phyloP scores from a whole-genome alignment of 768 basidiomycete species.

The Boletus rufocinnamomeus region DNA sequence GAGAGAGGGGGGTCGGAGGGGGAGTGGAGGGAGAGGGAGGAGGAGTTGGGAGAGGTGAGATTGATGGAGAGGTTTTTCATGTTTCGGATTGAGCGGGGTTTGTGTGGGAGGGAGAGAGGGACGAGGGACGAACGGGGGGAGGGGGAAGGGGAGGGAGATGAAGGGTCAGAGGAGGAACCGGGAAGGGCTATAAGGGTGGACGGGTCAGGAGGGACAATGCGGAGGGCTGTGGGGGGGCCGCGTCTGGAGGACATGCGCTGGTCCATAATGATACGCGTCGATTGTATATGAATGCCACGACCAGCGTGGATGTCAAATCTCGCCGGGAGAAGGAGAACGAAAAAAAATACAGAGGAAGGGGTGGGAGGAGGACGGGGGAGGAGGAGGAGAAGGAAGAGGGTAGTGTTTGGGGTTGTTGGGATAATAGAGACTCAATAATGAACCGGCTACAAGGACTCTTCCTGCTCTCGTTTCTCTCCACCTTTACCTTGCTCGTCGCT shows the following conservation, averaged over 20 bases:
- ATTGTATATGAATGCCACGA: slow-evolving; percentile 36
- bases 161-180: neutral
- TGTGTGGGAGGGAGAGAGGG: slow-evolving; percentile 37
- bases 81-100: slow-evolving; percentile 55
- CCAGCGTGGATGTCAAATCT: slow-evolving; percentile 35
- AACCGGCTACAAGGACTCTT: slow-evolving; percentile 60
- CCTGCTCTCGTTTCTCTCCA: slow-evolving; percentile 50
- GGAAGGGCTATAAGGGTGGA: slow-evolving; percentile 45
- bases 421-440: slow-evolving; percentile 4
- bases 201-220: slow-evolving; percentile 49
- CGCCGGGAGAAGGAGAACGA: slow-evolving; percentile 18
- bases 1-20: slow-evolving; percentile 39
- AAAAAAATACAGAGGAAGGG: neutral
- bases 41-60: slow-evolving; percentile 62
- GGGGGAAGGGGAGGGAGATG: neutral
- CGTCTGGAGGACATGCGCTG: slow-evolving; percentile 31
- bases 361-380: neutral
- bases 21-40: slow-evolving; percentile 47
- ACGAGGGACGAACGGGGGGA: neutral
- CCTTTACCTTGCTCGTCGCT: slow-evolving; percentile 50
- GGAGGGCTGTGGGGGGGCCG: slow-evolving; percentile 48
- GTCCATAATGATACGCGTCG: slow-evolving; percentile 19
- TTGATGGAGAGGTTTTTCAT: slow-evolving; percentile 77
- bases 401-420: slow-evolving; percentile 13
- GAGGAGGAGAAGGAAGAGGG: neutral